phyloP scores from a whole-genome alignment of 2,329 filamentous ascomycete species.

The Mollisia scopiformis region DNA sequence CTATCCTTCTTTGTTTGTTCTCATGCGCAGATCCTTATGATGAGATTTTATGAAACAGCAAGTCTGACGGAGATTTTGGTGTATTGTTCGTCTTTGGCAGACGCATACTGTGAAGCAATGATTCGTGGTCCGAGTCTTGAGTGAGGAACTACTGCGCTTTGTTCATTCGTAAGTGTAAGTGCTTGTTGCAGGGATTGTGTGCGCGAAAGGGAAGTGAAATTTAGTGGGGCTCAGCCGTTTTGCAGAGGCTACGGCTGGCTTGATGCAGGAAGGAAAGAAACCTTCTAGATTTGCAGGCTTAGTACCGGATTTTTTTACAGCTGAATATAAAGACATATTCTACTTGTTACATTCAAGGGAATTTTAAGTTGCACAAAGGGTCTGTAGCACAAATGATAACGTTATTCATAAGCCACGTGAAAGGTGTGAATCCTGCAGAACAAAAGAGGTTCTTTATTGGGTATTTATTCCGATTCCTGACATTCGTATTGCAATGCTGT shows the following conservation, averaged over 20 bases:
- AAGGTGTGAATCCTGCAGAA: not conserved
- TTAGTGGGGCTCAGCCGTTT: not conserved
- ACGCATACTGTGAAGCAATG: conserved; percentile 20
- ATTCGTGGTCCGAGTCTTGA: conserved; percentile 8
- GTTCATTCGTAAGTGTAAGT: not conserved
- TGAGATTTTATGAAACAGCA: not conserved
- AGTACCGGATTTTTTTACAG: not conserved
- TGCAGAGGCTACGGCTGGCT: not conserved
- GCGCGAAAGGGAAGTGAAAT: not conserved
- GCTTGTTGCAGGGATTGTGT: not conserved
- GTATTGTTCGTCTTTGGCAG: conserved; percentile 18
- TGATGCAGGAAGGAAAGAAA: not conserved
- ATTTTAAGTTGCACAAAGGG: not conserved
- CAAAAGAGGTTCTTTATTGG: conserved; percentile 12
- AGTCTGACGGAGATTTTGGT: conserved; percentile 1
- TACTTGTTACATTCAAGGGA: not conserved
- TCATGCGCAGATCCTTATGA: conserved; percentile 12
- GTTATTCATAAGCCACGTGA: not conserved
- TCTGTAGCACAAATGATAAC: not conserved
- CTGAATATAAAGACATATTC: not conserved
- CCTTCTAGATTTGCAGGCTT: not conserved
- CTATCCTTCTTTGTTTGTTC: conserved; percentile 7
- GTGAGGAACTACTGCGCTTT: not conserved
- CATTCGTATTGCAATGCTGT: conserved; percentile 2
- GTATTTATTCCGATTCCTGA: conserved; percentile 21